These are phyloP conservation scores for Aspergillus asperescens DNA, from an alignment of 495 filamentous ascomycete species.

Conservation along the genomic window DNA sequence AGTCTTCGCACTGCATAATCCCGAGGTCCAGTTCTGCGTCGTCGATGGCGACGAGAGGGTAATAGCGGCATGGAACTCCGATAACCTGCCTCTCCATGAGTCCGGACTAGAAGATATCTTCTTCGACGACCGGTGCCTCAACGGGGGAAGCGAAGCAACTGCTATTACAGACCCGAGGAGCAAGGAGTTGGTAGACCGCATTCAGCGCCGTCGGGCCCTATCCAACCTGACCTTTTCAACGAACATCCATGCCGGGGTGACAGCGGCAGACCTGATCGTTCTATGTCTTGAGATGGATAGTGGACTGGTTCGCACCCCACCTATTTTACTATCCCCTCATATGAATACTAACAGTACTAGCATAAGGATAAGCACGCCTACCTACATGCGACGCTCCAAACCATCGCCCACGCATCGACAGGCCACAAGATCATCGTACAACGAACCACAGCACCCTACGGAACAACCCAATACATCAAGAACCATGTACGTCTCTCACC, in stretches of 20 bases:
- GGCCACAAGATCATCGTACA: slow-evolving; percentile 70
- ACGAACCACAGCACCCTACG: slow-evolving; percentile 71
- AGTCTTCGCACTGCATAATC: slow-evolving; percentile 68
- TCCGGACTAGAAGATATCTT: slow-evolving; percentile 41
- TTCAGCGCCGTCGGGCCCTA: slow-evolving; percentile 46
- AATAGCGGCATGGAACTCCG: slow-evolving; percentile 70
- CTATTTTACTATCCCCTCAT: too few species aligned
- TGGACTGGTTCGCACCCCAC: not conserved
- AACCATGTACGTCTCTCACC: slow-evolving; percentile 44
- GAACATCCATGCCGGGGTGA: slow-evolving; percentile 52
- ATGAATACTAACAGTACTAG: too few species aligned
- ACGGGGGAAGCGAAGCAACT: not conserved
- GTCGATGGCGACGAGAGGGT: slow-evolving; percentile 61
- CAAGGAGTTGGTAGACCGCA: not conserved
- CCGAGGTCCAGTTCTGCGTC: slow-evolving; percentile 60
- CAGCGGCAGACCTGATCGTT: slow-evolving; percentile 65
- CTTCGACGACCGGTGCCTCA: slow-evolving; percentile 5
- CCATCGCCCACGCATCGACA: slow-evolving; percentile 56
- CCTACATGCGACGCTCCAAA: slow-evolving; percentile 57
- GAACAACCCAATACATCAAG: slow-evolving; percentile 60
- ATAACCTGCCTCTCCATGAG: slow-evolving; percentile 62
- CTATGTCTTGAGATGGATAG: slow-evolving; percentile 58
- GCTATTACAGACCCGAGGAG: too few species aligned
- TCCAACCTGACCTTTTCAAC: slow-evolving; percentile 66
- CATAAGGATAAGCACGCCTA: slow-evolving; percentile 51